Base-by-base conservation (phyloP, 345 rosid species). In the Cardamine resedifolia region DNA sequence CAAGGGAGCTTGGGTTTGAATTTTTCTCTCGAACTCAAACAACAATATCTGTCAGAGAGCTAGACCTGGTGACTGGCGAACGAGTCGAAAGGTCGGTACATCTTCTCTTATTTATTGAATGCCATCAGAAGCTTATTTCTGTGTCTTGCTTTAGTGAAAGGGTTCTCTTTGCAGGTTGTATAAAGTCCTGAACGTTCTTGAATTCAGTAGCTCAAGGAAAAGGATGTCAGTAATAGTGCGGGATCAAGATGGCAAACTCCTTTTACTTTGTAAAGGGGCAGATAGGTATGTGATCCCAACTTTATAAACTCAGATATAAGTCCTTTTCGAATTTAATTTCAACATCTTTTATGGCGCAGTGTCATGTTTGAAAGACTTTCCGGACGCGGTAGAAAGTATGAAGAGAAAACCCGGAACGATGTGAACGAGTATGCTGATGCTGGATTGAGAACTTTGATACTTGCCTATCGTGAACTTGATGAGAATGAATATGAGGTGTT, bases 351-450 rank as follows among this genome's bases (percentile, higher is more conserved):
- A 30, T 58, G 4, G 3, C 4, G 20, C 84, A 94, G 98, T 85
- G 95, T 94, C 45, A 91, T 94, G 91, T 88, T 86, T 61, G 97
- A 88, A 83, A 94, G 97, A 82, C 90, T 94, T 78, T 74, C 90
- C 10, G 74, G 79, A 72, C 80, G 70, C 65, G 90, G 91, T 66
- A 76, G 80, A 68, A 81, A 76, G 72, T 86, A 83, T 75, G 87
- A 89, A 82, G 84, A 76, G 64, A 85, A 81, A 63, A 94, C 98
- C 16, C 78, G 21, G 81, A 87, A 83, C 49, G 96, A 94, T 74
- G 85, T 89, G 79, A 86, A 86, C 55, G 95, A 88, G 79, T 94
- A 94, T 85, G 97, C 98, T 73, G 97, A 94, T 81, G 89, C 97
- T 31, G 98, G 98, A 70, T 78, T 94, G 77, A 84, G 98, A 82